phyloP scores from a whole-genome alignment of 2,329 filamentous ascomycete species.

The Geoglossum cookeanum region DNA sequence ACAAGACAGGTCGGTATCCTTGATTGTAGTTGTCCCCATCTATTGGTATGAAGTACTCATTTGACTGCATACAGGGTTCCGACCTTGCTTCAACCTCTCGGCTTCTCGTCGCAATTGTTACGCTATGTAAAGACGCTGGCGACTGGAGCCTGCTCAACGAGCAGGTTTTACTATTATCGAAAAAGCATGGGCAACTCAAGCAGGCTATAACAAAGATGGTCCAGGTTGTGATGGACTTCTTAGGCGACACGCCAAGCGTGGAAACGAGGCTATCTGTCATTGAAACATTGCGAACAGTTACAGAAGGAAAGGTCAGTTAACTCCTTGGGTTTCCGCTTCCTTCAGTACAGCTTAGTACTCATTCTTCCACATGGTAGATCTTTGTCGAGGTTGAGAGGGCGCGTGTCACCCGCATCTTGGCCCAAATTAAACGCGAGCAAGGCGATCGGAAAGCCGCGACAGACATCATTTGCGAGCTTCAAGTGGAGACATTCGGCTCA shows the following conservation, averaged over 20 bases:
- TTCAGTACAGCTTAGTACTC: neutral
- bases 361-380: conserved; percentile 36
- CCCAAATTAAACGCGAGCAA: conserved; percentile 92
- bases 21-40: neutral
- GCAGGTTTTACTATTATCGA: conserved; percentile 85
- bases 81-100: conserved; percentile 91
- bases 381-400: conserved; percentile 98
- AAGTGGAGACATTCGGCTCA: conserved; percentile 96
- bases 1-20: conserved; percentile 58
- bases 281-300: conserved; percentile 86
- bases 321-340: neutral
- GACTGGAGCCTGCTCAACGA: conserved; percentile 95
- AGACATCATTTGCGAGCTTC: conserved; percentile 88
- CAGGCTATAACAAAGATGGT: conserved; percentile 99
- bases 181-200: conserved; percentile 99
- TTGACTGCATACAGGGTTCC: conserved; percentile 43
- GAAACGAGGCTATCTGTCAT: conserved; percentile 88
- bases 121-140: conserved; percentile 77
- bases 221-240: conserved; percentile 80
- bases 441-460: conserved; percentile 79
- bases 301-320: conserved; percentile 65
- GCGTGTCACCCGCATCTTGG: conserved; percentile 83
- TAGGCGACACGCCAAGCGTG: conserved; percentile 66
- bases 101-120: conserved; percentile 72
- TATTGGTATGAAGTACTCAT: conserved; percentile 5